phyloP scores from a whole-genome alignment of 352 stramenopile species.

The Pythium apleroticum region DNA sequence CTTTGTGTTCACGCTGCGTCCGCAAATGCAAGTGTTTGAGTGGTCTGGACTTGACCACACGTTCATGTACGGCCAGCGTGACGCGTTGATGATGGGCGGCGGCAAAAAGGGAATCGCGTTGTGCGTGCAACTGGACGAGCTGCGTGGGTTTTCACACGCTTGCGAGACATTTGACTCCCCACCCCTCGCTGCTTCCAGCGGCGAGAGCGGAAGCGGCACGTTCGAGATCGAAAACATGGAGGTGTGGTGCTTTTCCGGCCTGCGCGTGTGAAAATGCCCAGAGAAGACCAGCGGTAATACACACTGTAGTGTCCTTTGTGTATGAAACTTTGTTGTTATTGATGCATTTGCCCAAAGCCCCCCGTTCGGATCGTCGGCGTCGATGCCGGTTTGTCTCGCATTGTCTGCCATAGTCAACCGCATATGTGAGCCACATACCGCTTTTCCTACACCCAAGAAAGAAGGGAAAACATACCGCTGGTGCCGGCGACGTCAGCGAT shows the following conservation, averaged over 20 bases:
- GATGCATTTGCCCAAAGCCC: constrained; percentile 10
- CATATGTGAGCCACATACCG: background rate
- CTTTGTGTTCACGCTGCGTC: constrained; percentile 72
- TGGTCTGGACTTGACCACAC: constrained; percentile 69
- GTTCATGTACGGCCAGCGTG: constrained; percentile 64
- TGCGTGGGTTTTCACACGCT: constrained; percentile 58
- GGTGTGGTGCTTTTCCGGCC: constrained; percentile 71
- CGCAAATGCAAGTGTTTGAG: constrained; percentile 49
- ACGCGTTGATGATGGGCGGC: constrained; percentile 65
- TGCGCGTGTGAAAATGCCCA: constrained; percentile 49
- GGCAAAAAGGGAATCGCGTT: constrained; percentile 68
- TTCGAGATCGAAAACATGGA: constrained; percentile 70
- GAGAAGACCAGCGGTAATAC: too few relatives aligned
- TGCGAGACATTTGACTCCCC: constrained; percentile 72
- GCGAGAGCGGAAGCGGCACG: constrained; percentile 27
- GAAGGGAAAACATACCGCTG: background rate
- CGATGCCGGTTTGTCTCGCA: background rate
- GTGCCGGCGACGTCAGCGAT: background rate
- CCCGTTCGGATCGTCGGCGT: constrained; percentile 13
- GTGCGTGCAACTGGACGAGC: constrained; percentile 72
- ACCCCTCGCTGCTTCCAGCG: constrained; percentile 29
- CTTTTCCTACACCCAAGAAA: background rate
- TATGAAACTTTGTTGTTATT: constrained; percentile 1
- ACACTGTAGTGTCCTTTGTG: background rate
- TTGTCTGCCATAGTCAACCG: background rate